Evolutionary conservation across 345 rosid species (phyloP).

Genomic region (Eucalyptus decipiens): DNA sequence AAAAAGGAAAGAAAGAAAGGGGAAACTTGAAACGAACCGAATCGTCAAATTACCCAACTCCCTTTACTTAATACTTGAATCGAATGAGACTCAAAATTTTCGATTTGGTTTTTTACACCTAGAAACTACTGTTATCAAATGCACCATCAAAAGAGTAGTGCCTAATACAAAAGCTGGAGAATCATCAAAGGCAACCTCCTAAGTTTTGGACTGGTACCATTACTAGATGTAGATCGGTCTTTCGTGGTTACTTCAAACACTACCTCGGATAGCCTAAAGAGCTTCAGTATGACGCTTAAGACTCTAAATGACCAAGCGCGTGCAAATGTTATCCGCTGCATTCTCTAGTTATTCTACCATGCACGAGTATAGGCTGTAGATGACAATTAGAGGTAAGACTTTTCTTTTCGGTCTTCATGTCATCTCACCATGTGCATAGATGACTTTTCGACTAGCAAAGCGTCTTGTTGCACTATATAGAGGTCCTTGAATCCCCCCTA

Average conservation of each 20-base stretch:
- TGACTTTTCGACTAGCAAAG: not conserved
- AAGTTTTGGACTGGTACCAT: not conserved
- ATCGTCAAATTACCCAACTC: no score
- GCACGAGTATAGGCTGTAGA: not conserved
- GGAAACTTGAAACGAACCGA: no score
- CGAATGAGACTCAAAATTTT: no score
- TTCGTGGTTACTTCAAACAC: constrained; percentile 39
- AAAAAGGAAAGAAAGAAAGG: no score
- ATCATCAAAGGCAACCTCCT: constrained; percentile 27
- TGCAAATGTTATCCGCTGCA: constrained; percentile 6
- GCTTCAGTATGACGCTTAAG: constrained; percentile 6
- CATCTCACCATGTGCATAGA: constrained; percentile 34
- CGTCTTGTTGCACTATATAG: constrained; percentile 43
- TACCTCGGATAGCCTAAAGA: constrained; percentile 22
- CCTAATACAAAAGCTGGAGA: constrained; percentile 34
- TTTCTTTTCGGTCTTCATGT: not conserved
- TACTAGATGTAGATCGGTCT: not conserved
- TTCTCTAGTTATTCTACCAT: constrained; percentile 29
- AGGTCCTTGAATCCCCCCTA: constrained; percentile 49
- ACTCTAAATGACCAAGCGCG: constrained; percentile 24
- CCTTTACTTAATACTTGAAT: no score
- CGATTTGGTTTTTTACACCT: no score
- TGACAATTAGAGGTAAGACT: constrained; percentile 1
- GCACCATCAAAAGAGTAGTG: constrained; percentile 25
- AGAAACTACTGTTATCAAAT: constrained; percentile 1